Base-by-base conservation (phyloP, 176 grass and related monocot species). In the Oropetium thomaeum region DNA sequence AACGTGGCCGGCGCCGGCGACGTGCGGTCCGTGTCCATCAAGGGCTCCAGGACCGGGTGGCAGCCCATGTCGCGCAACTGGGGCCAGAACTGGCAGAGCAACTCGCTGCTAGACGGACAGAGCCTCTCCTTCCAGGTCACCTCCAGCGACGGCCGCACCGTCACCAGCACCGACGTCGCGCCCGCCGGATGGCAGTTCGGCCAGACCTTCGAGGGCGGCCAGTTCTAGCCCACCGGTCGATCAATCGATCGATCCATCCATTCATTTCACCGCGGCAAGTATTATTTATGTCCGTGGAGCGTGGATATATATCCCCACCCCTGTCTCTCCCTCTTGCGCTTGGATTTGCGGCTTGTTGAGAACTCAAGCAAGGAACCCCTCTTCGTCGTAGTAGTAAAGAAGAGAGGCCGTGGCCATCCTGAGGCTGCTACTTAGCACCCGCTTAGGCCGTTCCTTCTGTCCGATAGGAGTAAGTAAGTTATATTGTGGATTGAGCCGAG, bases 11-110 rank as follows among this genome's bases (percentile, higher is more conserved):
- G 93, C 60, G 82, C 93, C 65, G 93, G 93, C 12, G 93, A 97
- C 40, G 79, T 90, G 74, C 74, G 41, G 9, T 62, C 90, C 20
- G 93, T 90, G 7, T 83, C 93, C 7, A 97, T 97, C 87, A 97
- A 92, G 79, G 90, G 93, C 1, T 92, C 93, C 32, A 79, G 48
- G 61, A 81, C 70, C 1, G 89, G 81, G 14, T 96, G 92, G 92
- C 92, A 92, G 79, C 59, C 89, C 39, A 96, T 96, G 92, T 87
- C 92, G 0, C 73, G 92, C 2, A 96, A 96, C 77, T 96, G 89
- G 92, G 92, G 92, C 16, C 92, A 96, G 80, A 96, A 96, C 80
- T 96, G 92, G 92, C 92, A 96, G 88, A 97, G 93, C 87, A 97
- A 97, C 84, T 61, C 84, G 5, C n/a, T 90, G 37, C 87, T 97